Conservation (phyloP, 768 basidiomycete species). For the Rubroboletus pulcherrimus region DNA sequence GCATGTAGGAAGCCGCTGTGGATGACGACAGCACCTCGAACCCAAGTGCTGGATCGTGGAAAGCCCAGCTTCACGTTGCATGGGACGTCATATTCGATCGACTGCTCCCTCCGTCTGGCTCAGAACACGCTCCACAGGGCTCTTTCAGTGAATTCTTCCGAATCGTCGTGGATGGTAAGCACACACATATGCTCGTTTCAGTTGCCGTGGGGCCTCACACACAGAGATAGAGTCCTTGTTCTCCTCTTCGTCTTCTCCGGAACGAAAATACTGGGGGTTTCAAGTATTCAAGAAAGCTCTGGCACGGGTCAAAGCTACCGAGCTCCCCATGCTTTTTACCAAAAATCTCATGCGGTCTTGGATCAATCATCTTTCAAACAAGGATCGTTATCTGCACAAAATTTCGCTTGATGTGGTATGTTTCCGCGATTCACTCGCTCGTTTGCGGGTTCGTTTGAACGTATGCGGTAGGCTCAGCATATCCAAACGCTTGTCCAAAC, state of each 20-base stretch:
- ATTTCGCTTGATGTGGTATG: constrained; percentile 79
- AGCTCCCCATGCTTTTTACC: constrained; percentile 85
- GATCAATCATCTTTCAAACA: constrained; percentile 91
- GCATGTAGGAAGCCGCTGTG: constrained; percentile 49
- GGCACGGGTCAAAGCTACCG: constrained; percentile 56
- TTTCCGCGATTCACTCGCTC: background rate
- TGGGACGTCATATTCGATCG: constrained; percentile 83
- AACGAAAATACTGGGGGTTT: constrained; percentile 97
- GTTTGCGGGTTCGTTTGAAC: background rate
- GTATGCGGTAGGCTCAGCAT: constrained; percentile 54
- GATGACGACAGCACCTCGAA: constrained; percentile 55
- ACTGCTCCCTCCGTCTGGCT: constrained; percentile 52
- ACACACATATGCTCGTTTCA: background rate
- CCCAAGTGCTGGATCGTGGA: constrained; percentile 63
- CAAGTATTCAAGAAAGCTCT: constrained; percentile 82
- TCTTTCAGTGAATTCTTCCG: constrained; percentile 90
- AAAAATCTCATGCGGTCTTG: constrained; percentile 95
- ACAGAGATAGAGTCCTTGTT: constrained; percentile 73
- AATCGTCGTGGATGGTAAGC: constrained; percentile 84
- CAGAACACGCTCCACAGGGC: constrained; percentile 38
- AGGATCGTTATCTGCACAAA: constrained; percentile 87
- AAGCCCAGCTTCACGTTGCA: constrained; percentile 86
- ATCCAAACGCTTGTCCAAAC: constrained; percentile 72
- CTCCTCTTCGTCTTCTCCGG: constrained; percentile 73
- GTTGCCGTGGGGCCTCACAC: background rate